Percentiles rank a stretch among this genome's conserved stretches.
phyloP scores from a whole-genome alignment of 1,139 yeast genomes.

The Protomyces pachydermus region DNA sequence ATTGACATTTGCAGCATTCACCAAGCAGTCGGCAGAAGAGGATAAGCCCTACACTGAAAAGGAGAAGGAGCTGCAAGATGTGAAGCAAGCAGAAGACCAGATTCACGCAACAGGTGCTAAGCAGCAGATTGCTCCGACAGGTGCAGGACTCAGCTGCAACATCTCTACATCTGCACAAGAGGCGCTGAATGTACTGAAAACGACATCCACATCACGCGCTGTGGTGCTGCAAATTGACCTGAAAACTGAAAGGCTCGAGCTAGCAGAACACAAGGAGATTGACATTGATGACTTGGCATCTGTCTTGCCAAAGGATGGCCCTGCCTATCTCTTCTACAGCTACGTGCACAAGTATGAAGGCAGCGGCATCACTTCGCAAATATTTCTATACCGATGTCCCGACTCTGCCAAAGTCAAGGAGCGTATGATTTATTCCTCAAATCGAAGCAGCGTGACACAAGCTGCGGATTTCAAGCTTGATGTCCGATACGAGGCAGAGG shows the following conservation, averaged over 20 bases:
- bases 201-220: constrained; percentile 10
- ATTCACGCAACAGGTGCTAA: constrained; percentile 30
- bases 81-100: constrained; percentile 41
- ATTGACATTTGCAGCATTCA: constrained; percentile 43
- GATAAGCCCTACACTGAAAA: constrained; percentile 55
- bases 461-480: constrained; percentile 23
- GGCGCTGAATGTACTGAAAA: constrained; percentile 14
- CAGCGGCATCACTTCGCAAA: constrained; percentile 34
- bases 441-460: constrained; percentile 43
- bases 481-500: constrained; percentile 38
- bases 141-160: constrained; percentile 5
- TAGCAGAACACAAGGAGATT: constrained; percentile 31
- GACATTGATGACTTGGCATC: constrained; percentile 36
- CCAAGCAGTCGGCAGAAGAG: constrained; percentile 46
- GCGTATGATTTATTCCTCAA: constrained; percentile 87
- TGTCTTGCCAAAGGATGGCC: constrained; percentile 42
- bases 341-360: constrained; percentile 27
- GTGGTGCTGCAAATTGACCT: constrained; percentile 39
- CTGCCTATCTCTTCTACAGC: constrained; percentile 57
- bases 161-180: constrained; percentile 6
- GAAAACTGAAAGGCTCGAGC: constrained; percentile 36
- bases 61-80: constrained; percentile 51
- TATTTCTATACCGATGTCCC: constrained; percentile 83
- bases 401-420: constrained; percentile 84
- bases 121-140: constrained; percentile 30